Evolutionary conservation across 345 rosid species (phyloP).

Genomic region (Eucalyptus brandiana): DNA sequence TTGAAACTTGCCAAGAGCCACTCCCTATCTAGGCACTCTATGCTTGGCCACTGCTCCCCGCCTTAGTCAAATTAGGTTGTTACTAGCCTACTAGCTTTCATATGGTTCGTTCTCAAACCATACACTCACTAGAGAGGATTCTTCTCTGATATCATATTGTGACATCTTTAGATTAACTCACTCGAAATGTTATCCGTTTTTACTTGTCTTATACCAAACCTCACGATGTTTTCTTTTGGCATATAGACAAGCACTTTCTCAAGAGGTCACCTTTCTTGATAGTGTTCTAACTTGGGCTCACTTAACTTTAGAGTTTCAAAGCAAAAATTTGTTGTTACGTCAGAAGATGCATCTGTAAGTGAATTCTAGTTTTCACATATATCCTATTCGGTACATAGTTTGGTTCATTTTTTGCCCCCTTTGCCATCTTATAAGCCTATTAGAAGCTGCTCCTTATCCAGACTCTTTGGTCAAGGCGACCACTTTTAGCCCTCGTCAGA

Average conservation of each 20-base stretch:
- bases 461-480: background rate
- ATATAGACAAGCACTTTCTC: background rate
- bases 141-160: too few species aligned
- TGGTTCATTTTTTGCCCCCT: too few species aligned
- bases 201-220: background rate
- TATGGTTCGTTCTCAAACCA: background rate
- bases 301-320: background rate
- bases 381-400: too few species aligned
- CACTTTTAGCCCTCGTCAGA: background rate
- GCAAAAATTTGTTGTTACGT: background rate
- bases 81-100: background rate
- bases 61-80: background rate
- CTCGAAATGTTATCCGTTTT: background rate
- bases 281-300: background rate
- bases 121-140: background rate
- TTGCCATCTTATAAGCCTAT: background rate
- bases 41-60: rapidly evolving
- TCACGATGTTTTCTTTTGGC: background rate
- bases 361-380: background rate
- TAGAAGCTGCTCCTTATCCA: background rate
- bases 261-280: background rate
- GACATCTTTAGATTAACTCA: background rate
- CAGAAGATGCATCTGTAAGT: too few species aligned
- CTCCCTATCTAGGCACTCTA: background rate
- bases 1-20: background rate